Conservation (phyloP, 257 asterid species). For the Penstemon newberryi region DNA sequence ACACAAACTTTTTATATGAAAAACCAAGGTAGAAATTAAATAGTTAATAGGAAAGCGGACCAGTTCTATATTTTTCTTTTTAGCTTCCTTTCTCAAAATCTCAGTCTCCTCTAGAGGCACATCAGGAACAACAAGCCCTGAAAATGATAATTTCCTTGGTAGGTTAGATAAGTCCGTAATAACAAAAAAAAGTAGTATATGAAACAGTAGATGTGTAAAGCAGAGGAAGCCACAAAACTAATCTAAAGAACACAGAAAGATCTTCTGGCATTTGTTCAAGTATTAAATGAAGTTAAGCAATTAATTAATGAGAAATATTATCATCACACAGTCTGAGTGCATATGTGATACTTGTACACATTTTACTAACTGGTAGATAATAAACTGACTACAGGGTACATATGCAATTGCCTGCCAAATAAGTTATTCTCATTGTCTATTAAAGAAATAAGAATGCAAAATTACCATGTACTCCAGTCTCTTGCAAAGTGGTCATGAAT, state of each 20-base stretch:
- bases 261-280: background rate
- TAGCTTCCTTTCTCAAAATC: slow-evolving; percentile 79
- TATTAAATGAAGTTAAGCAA: slow-evolving; percentile 4
- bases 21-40: slow-evolving; percentile 14
- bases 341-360: background rate
- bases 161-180: slow-evolving; percentile 10
- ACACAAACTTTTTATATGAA: slow-evolving; percentile 11
- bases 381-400: background rate
- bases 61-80: slow-evolving; percentile 64
- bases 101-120: slow-evolving; percentile 90
- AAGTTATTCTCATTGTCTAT: background rate
- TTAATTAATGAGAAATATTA: background rate
- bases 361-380: background rate
- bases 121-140: slow-evolving; percentile 93
- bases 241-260: background rate
- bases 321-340: too few relatives aligned
- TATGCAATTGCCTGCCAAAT: background rate
- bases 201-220: background rate
- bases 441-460: slow-evolving; percentile 1
- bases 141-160: slow-evolving; percentile 21
- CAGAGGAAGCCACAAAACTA: background rate
- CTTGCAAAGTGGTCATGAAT: slow-evolving; percentile 75
- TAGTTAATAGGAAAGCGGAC: slow-evolving; percentile 41
- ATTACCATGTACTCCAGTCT: slow-evolving; percentile 78
- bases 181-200: background rate